phyloP scores from a whole-genome alignment of 108 stramenopile species.

The Nannochloropsis oceanica region DNA sequence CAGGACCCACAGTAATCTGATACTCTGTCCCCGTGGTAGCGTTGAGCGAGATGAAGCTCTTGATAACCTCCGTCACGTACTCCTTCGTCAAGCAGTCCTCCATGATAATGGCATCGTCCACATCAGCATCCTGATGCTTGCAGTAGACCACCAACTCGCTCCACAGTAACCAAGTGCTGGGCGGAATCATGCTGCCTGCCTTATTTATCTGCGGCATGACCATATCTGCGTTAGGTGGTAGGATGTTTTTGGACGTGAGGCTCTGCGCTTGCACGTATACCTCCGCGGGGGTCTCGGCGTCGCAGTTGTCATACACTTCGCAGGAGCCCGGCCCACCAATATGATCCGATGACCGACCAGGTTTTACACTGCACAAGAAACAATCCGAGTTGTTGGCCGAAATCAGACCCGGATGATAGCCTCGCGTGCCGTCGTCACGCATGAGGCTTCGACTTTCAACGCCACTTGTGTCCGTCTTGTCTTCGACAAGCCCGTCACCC shows the following conservation, averaged over 20 bases:
- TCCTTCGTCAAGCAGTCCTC: neutral
- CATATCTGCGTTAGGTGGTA: neutral
- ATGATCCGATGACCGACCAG: neutral
- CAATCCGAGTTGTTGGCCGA: neutral
- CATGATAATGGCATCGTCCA: neutral
- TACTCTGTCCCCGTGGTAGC: neutral
- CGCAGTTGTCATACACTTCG: neutral
- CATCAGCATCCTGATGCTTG: neutral
- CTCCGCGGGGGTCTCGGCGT: neutral
- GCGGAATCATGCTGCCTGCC: too few species aligned
- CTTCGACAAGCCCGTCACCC: neutral
- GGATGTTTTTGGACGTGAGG: neutral
- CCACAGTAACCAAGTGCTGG: neutral
- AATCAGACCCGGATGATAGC: neutral
- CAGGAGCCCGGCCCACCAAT: neutral
- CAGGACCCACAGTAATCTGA: neutral
- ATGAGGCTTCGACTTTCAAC: neutral
- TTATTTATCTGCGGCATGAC: too few species aligned
- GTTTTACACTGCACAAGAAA: neutral
- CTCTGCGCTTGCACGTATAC: neutral
- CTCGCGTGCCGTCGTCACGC: neutral
- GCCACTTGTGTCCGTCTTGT: neutral
- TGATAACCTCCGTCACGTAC: neutral
- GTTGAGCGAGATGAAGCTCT: neutral
- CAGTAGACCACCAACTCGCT: neutral